These are phyloP conservation scores for Gillenia trifoliata DNA, from an alignment of 306 rosid species.

Conservation along the genomic window DNA sequence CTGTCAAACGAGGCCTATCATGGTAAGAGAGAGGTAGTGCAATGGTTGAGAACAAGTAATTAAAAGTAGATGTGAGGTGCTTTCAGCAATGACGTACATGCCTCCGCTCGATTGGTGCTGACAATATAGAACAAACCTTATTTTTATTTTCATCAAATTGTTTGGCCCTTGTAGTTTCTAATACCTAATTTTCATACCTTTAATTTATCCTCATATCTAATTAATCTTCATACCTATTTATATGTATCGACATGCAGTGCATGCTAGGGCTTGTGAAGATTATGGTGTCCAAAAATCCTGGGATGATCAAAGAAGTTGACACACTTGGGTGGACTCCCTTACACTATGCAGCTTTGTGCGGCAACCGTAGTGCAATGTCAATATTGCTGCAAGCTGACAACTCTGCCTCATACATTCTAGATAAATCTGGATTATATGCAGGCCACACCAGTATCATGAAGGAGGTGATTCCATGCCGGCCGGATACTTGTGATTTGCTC, in stretches of 20 bases:
- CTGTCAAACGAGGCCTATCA: no score
- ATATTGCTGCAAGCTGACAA: not conserved
- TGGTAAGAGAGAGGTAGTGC: no score
- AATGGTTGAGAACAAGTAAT: no score
- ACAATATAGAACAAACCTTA: no score
- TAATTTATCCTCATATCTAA: not conserved
- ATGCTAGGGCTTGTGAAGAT: not conserved
- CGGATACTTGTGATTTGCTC: slow-evolving; percentile 4
- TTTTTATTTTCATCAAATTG: not conserved
- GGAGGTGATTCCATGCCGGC: not conserved
- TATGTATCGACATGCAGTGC: no score
- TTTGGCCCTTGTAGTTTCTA: no score
- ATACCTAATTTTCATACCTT: not conserved
- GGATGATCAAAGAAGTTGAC: not conserved
- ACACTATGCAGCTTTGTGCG: slow-evolving; percentile 8
- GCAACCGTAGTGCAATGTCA: not conserved
- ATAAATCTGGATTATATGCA: slow-evolving; percentile 3
- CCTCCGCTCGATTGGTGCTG: no score
- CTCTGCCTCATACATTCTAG: not conserved
- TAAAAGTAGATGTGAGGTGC: no score
- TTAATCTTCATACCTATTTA: not conserved
- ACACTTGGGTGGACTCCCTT: slow-evolving; percentile 10
- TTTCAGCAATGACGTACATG: no score
- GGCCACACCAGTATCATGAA: not conserved
- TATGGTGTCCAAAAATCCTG: not conserved